These are phyloP conservation scores for Syzygium syzygioides DNA, from an alignment of 441 rosid species.

Conservation along the genomic window DNA sequence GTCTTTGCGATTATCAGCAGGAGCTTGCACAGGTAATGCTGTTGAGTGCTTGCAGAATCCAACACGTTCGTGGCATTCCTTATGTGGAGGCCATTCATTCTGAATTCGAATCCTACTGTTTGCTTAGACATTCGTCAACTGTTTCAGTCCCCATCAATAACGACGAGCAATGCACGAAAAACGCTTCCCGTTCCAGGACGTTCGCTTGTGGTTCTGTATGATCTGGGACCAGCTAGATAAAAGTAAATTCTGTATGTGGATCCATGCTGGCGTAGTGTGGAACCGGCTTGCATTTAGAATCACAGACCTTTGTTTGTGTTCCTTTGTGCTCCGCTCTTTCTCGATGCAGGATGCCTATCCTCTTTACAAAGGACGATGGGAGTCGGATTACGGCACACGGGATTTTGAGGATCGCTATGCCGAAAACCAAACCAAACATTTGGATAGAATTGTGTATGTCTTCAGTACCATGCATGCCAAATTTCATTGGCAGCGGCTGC, in stretches of 20 bases:
- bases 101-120: too few species aligned
- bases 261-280: constrained; percentile 37
- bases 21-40: neutral
- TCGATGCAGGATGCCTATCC: constrained; percentile 23
- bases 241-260: constrained; percentile 88
- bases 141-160: too few species aligned
- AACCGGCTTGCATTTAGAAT: neutral
- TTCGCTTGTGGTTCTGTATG: too few species aligned
- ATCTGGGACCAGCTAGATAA: too few species aligned
- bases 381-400: too few species aligned
- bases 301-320: constrained; percentile 58
- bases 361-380: constrained; percentile 45
- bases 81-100: too few species aligned
- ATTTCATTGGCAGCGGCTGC: constrained; percentile 74
- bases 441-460: constrained; percentile 57
- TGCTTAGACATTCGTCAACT: too few species aligned
- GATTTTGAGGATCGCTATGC: too few species aligned
- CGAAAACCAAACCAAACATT: too few species aligned
- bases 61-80: neutral
- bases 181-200: too few species aligned
- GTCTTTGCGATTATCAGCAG: too few species aligned
- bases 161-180: too few species aligned
- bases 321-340: constrained; percentile 85
- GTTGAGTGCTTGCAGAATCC: neutral
- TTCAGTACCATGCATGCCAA: constrained; percentile 86